Percentiles rank a stretch among this genome's conserved stretches.
Evolutionary conservation across 164 flowering plant genomes (phyloP).

Genomic region (Cinnamomum micranthum): DNA sequence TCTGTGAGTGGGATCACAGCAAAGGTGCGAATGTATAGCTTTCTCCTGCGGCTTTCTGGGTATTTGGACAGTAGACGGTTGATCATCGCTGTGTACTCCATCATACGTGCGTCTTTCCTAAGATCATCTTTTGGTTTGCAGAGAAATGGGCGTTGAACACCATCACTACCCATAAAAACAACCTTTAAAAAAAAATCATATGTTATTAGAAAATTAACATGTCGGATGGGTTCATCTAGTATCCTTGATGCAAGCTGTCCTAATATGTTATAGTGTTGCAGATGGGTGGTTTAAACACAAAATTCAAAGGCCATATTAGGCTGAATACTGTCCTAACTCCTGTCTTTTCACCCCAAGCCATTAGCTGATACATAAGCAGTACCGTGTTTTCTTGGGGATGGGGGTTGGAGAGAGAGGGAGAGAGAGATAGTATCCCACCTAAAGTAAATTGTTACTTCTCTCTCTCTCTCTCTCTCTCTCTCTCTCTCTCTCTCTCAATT

Average conservation of each 20-base stretch:
- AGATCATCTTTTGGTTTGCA: slow-evolving; percentile 99
- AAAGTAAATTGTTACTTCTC: too few relatives aligned
- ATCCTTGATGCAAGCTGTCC: not conserved
- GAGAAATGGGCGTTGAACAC: slow-evolving; percentile 80
- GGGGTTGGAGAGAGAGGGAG: not conserved
- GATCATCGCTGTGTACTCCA: slow-evolving; percentile 97
- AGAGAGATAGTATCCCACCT: not conserved
- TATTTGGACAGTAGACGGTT: slow-evolving; percentile 83
- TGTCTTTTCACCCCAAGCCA: too few relatives aligned
- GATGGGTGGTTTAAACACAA: not conserved
- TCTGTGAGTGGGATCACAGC: slow-evolving; percentile 96
- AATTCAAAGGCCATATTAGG: not conserved
- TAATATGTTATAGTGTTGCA: not conserved
- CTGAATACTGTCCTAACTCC: too few relatives aligned
- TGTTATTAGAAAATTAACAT: not conserved
- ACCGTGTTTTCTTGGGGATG: too few relatives aligned
- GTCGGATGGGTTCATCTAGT: not conserved
- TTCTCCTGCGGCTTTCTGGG: slow-evolving; percentile 98
- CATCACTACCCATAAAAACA: slow-evolving; percentile 91
- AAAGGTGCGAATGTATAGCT: slow-evolving; percentile 96
- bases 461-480: not conserved
- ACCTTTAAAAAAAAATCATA: slow-evolving; percentile 38
- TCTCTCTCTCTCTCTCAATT: too few relatives aligned
- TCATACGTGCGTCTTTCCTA: slow-evolving; percentile 99
- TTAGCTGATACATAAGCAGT: too few relatives aligned